Conservation (phyloP, 371 early-diverging fungal species). For the Apophysomyces ossiformis region DNA sequence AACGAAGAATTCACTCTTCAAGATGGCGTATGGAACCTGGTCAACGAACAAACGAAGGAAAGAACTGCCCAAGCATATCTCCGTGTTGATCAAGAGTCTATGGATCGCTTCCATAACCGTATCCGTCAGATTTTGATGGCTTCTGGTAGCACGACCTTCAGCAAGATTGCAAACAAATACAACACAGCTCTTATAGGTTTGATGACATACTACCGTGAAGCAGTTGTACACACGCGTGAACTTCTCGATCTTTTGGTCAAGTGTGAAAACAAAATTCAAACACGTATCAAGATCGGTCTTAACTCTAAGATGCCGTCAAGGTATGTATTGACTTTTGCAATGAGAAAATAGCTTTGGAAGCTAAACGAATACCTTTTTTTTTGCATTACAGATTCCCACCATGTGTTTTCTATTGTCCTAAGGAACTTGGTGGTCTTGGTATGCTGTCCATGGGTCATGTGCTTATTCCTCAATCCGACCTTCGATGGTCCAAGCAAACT, state of each 20-base stretch:
- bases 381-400: conserved; percentile 87
- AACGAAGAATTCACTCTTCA: conserved; percentile 89
- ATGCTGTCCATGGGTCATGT: conserved; percentile 99
- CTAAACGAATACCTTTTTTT: too few relatives aligned
- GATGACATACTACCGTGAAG: conserved; percentile 98
- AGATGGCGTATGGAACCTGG: conserved; percentile 97
- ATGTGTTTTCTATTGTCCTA: conserved; percentile 82
- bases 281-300: conserved; percentile 98
- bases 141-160: conserved; percentile 96
- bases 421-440: conserved; percentile 97
- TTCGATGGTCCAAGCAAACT: conserved; percentile 97
- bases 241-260: conserved; percentile 95
- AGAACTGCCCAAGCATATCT: conserved; percentile 96
- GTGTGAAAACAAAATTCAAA: conserved; percentile 97
- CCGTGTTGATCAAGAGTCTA: conserved; percentile 92
- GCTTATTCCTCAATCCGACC: conserved; percentile 95
- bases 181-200: conserved; percentile 94
- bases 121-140: conserved; percentile 98
- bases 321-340: too few relatives aligned
- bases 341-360: too few relatives aligned
- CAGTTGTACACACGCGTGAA: conserved; percentile 97
- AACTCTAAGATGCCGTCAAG: conserved; percentile 98
- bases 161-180: conserved; percentile 98
- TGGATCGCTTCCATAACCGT: conserved; percentile 94
- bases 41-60: conserved; percentile 96